Base-by-base conservation (phyloP, 805 yeast genomes). In the Tetrapisispora pingtungensis region DNA sequence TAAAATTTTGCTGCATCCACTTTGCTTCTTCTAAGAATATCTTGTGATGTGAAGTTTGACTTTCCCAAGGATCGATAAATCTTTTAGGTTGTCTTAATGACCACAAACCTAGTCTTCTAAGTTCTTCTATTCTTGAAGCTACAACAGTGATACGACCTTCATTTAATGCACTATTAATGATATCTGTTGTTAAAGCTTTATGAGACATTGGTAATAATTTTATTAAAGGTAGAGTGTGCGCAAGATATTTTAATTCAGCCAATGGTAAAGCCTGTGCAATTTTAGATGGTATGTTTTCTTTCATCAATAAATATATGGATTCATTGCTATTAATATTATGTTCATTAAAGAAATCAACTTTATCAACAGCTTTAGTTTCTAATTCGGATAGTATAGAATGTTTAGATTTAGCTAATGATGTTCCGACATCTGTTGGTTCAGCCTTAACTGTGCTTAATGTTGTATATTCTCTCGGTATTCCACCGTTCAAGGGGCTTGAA, bases 121-220 rank as follows among this genome's bases (percentile, higher is more conserved):
- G 70, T 60, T 90, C 97, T 57, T 90, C 97, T 39, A 93, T 89
- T 48, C 97, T 72, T 1, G 94, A 83, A 54, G 87, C 84, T 17
- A 87, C 78, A 10, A 88, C 96, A 0, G 95, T 85, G 3, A 90
- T 80, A 58, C 89, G 84, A 3, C 96, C 96, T 58, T 93, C 98
- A 13, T 86, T 75, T 30, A 89, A 67, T 0, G 95, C 85, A 54
- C 83, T 76, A 57, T 87, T 95, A 64, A 78, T 93, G 45, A 84
- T 78, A 42, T 86, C 90, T 0, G 97, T 84, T 28, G 88, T 78
- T 33, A 90, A 69, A 0, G 84, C 81, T 58, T 93, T 93, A 57
- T 89, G 96, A 4, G 96, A 79, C 28, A 88, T 75, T 0, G 95
- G 87, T 27, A 93, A 67, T 18, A 90, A 68, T 53, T 84, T 86